Base-by-base conservation (phyloP, 1,139 yeast species). In the Taphrina populina region DNA sequence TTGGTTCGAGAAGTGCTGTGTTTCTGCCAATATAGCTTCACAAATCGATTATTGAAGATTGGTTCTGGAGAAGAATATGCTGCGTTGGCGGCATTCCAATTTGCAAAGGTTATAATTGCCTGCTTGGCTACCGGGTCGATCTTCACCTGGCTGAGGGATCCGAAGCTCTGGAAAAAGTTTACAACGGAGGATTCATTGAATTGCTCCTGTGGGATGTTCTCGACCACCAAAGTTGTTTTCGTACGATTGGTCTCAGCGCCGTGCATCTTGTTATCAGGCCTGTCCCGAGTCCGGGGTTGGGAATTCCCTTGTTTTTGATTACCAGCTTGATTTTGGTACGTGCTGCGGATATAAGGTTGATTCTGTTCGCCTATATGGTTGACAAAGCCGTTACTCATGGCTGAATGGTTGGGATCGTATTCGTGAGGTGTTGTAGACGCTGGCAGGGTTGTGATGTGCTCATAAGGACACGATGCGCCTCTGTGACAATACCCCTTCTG, bases 21-120 rank as follows among this genome's bases (percentile, higher is more conserved):
- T 40, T 45, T 33, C 44, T 73, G 69, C 75, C 76, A 76, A 64
- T 65, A 75, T 27, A 76, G 71, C 63, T 75, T 76, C 59, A 76
- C 73, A 60, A 76, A 76, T 51, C 80, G 70, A 65, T 76, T 76
- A 57, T 70, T 73, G 60, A 76, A 76, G n/a, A 76, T 71, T 3
- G 79, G 75, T 2, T 65, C 71, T 0, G 79, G 76, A 13, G 71
- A 69, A 3, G 65, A 58, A 71, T 76, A 76, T 1, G 80, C 80
- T 7, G 64, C 66, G 10, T 64, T 66, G 1, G 80, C 80, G 59
- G 66, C 64, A 34, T 67, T 69, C 46, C 71, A 73, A n/a, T 66
- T 63, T 7, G 61, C 66, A 58, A 67, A 76, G 57, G 71, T 76
- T 19, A 76, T 54, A 58, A 70, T 73, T 1, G 75, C 78, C 29